Evolutionary conservation across 805 yeast genomes (phyloP).

Genomic region (Starmerella gropengiesseri): DNA sequence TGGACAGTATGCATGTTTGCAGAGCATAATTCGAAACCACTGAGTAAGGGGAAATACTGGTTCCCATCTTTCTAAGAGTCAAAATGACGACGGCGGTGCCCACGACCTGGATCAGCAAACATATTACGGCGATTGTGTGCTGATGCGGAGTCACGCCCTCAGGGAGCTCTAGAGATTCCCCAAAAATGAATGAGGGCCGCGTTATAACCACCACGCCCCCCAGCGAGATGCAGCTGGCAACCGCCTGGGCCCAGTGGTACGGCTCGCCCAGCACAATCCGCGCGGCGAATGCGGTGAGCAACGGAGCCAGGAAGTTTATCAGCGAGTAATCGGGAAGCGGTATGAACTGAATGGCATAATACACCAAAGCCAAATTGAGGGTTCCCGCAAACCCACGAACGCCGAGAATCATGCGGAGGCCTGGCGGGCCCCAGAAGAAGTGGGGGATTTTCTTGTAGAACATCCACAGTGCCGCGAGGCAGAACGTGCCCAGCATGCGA

Average conservation of each 20-base stretch:
- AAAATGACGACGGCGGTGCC: constrained; percentile 7
- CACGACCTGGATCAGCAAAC: constrained; percentile 23
- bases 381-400: constrained; percentile 64
- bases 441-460: constrained; percentile 40
- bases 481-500: constrained; percentile 63
- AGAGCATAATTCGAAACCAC: constrained; percentile 68
- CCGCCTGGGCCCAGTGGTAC: constrained; percentile 53
- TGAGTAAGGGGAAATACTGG: constrained; percentile 62
- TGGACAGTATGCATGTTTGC: constrained; percentile 45
- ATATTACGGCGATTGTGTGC: constrained; percentile 53
- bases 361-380: constrained; percentile 67
- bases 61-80: constrained; percentile 63
- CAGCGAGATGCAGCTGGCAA: constrained; percentile 57
- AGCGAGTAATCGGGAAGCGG: constrained; percentile 72
- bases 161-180: constrained; percentile 23
- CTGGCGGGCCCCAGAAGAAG: constrained; percentile 60
- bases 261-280: constrained; percentile 54
- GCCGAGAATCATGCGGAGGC: constrained; percentile 41
- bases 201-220: constrained; percentile 72
- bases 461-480: constrained; percentile 50
- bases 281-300: constrained; percentile 64
- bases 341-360: constrained; percentile 60
- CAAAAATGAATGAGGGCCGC: constrained; percentile 63
- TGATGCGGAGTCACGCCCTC: background rate
- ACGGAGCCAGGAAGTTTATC: constrained; percentile 69